A percentile compares a stretch with the other conserved stretches of the same genome.
phyloP scores from a whole-genome alignment of 805 yeast genomes.

The Maudiozyma barnettii region DNA sequence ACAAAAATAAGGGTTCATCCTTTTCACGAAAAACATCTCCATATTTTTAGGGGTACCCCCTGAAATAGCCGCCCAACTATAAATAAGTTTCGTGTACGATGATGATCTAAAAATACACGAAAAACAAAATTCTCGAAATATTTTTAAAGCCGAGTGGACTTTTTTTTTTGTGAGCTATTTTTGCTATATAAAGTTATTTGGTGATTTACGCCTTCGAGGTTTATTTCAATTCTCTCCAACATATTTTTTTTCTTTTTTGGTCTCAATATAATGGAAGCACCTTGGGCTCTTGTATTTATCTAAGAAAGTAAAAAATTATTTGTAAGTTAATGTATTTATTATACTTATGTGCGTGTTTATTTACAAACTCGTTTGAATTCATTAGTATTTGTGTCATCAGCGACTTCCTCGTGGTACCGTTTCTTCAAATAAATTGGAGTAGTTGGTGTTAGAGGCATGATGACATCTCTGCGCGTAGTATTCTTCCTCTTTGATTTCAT shows the following conservation, averaged over 20 bases:
- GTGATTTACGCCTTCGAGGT: too few species aligned
- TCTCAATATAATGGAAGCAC: too few species aligned
- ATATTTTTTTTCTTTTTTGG: too few species aligned
- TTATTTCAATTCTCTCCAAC: too few species aligned
- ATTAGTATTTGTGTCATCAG: not conserved
- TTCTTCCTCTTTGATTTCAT: not conserved
- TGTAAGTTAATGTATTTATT: not conserved
- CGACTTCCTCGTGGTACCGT: not conserved
- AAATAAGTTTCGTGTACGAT: not conserved
- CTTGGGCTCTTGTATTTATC: too few species aligned
- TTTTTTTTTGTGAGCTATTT: too few species aligned
- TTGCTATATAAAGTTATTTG: too few species aligned
- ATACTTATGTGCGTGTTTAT: not conserved
- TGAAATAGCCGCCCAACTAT: not conserved
- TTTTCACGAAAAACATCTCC: too few species aligned
- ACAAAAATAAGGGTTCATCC: not conserved
- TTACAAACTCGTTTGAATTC: constrained; percentile 2
- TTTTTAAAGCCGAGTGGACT: too few species aligned
- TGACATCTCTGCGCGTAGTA: not conserved
- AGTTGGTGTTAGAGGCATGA: constrained; percentile 18
- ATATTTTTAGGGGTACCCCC: not conserved
- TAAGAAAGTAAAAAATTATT: not conserved
- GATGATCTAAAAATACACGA: not conserved
- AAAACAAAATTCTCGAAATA: too few species aligned
- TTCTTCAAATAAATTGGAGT: constrained; percentile 14